phyloP scores from a whole-genome alignment of 106 monocot genomes.

The Agapanthus africanus region DNA sequence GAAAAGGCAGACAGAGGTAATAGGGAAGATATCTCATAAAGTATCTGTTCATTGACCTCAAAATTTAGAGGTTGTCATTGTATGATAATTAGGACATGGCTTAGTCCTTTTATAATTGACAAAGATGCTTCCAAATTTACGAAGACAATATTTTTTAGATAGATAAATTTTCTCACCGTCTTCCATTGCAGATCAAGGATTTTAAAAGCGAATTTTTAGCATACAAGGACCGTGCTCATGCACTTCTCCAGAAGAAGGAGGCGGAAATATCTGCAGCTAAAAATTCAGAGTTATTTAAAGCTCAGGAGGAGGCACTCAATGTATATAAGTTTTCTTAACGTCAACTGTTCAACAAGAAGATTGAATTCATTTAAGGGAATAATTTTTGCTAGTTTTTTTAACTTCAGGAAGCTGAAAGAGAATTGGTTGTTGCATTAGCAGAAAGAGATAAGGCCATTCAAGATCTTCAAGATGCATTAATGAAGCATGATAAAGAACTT shows the following conservation, averaged over 20 bases:
- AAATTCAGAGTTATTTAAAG: constrained; percentile 54
- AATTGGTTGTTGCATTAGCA: constrained; percentile 49
- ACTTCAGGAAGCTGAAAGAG: constrained; percentile 75
- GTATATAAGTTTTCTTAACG: constrained; percentile 22
- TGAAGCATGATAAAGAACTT: constrained; percentile 64
- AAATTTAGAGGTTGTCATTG: background rate
- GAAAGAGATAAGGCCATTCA: constrained; percentile 70
- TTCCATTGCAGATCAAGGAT: constrained; percentile 48
- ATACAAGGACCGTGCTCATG: constrained; percentile 86
- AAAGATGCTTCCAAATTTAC: background rate
- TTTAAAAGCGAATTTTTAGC: constrained; percentile 75
- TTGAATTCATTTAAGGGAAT: background rate
- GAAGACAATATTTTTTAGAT: background rate
- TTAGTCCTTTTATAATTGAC: constrained; percentile 7
- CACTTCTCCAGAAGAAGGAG: constrained; percentile 91
- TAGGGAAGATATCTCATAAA: background rate
- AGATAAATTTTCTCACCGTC: background rate
- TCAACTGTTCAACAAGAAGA: background rate
- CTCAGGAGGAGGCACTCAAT: constrained; percentile 64
- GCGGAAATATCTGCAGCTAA: constrained; percentile 66
- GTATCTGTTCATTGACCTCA: background rate
- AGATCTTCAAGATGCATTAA: constrained; percentile 68
- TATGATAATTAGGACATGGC: background rate
- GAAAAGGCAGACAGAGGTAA: background rate
- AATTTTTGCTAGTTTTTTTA: background rate